Evolutionary conservation across 352 stramenopile genomes (phyloP).

Genomic region (Globisporangium paddicum): DNA sequence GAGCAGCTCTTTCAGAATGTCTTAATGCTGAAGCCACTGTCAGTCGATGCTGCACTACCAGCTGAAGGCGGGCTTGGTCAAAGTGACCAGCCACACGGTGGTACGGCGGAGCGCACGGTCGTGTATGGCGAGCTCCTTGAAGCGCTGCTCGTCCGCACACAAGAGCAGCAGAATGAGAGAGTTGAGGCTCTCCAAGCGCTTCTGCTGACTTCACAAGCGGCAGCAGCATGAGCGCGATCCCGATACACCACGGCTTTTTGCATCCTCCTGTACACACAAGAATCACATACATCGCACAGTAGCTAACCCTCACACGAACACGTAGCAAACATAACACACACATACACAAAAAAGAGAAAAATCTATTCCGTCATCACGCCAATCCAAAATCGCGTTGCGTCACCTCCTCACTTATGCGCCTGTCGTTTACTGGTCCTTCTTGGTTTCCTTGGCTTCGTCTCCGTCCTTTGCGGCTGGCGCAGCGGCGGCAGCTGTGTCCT

Average conservation of each 20-base stretch:
- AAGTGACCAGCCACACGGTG: background rate
- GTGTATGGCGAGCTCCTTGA: background rate
- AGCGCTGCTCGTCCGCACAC: slow-evolving; percentile 1
- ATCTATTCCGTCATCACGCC: slow-evolving; percentile 6
- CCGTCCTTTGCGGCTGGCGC: slow-evolving; percentile 23
- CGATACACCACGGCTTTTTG: background rate
- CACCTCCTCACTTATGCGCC: background rate
- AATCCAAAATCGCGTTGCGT: background rate
- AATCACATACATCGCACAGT: background rate
- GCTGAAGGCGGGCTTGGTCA: background rate
- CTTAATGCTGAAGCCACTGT: background rate
- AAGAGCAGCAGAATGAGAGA: background rate
- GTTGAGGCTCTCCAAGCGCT: slow-evolving; percentile 1
- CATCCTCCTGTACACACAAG: background rate
- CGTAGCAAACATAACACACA: background rate
- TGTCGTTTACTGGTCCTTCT: slow-evolving; percentile 17
- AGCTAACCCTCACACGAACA: background rate
- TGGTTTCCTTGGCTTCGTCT: slow-evolving; percentile 4
- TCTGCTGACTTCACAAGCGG: slow-evolving; percentile 1
- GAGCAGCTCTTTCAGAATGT: slow-evolving; percentile 1
- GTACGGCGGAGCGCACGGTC: background rate
- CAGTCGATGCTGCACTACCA: background rate
- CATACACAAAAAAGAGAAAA: background rate
- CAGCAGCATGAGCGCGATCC: background rate
- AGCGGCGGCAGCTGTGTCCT: slow-evolving; percentile 5